Evolutionary conservation across 2,329 filamentous ascomycete species (phyloP).

Genomic region (Gliomastix tumulicola): DNA sequence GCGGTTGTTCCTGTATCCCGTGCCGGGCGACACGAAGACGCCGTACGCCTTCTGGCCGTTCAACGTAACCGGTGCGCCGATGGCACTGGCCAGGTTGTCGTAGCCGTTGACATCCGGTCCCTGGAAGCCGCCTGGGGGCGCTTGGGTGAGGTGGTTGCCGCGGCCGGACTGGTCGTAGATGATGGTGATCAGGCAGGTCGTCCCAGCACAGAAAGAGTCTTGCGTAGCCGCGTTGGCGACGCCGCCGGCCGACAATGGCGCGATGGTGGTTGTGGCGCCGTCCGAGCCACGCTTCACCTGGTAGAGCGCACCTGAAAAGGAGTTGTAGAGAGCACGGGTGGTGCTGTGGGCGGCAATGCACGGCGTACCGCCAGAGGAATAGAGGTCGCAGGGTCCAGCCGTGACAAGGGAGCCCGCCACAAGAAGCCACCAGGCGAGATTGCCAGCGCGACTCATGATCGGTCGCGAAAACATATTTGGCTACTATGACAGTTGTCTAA

Average conservation of each 20-base stretch:
- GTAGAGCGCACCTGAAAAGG: constrained; percentile 48
- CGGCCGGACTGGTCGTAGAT: constrained; percentile 61
- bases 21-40: constrained; percentile 54
- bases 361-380: constrained; percentile 49
- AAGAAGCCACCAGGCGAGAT: no score
- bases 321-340: constrained; percentile 53
- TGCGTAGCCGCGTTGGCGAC: constrained; percentile 55
- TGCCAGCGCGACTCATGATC: no score
- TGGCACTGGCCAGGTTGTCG: constrained; percentile 53
- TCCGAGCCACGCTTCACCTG: no score
- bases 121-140: constrained; percentile 47
- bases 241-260: constrained; percentile 48
- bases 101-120: constrained; percentile 50
- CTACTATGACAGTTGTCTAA: no score
- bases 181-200: constrained; percentile 55
- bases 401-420: no score
- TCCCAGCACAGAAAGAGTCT: constrained; percentile 52
- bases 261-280: constrained; percentile 36
- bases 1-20: constrained; percentile 54
- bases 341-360: constrained; percentile 59
- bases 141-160: constrained; percentile 56
- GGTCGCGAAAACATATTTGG: no score
- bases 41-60: constrained; percentile 57
- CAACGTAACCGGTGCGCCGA: constrained; percentile 53
- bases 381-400: constrained; percentile 54